A percentile compares a stretch with the other conserved stretches of the same genome.
Evolutionary conservation across 805 yeast genomes (phyloP).

Genomic region (Ogataea methylovora): DNA sequence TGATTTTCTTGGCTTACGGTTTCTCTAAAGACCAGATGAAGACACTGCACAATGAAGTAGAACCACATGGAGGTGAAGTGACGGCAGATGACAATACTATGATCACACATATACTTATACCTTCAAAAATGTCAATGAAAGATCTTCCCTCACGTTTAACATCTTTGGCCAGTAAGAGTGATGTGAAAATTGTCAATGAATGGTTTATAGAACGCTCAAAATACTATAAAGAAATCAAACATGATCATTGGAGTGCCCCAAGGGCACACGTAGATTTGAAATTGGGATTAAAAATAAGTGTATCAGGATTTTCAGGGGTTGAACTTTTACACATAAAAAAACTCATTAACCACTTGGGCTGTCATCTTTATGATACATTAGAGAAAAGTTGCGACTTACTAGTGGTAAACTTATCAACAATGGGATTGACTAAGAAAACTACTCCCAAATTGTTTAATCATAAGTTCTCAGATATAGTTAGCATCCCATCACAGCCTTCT

Average conservation of each 20-base stretch:
- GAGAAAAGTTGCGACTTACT: slow-evolving; percentile 47
- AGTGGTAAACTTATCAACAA: slow-evolving; percentile 41
- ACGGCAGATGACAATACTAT: slow-evolving; percentile 10
- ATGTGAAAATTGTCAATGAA: slow-evolving; percentile 22
- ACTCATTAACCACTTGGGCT: slow-evolving; percentile 47
- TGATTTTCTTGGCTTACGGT: slow-evolving; percentile 31
- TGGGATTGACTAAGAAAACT: slow-evolving; percentile 31
- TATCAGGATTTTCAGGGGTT: slow-evolving; percentile 23
- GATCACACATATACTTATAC: slow-evolving; percentile 14
- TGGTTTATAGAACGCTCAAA: slow-evolving; percentile 26
- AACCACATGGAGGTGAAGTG: slow-evolving; percentile 16
- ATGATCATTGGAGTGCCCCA: slow-evolving; percentile 23
- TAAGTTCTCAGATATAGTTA: slow-evolving; percentile 23
- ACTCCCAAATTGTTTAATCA: slow-evolving; percentile 36
- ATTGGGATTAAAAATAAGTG: slow-evolving; percentile 23
- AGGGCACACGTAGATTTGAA: slow-evolving; percentile 17
- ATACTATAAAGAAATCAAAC: slow-evolving; percentile 9
- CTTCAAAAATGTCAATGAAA: slow-evolving; percentile 12
- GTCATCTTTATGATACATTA: slow-evolving; percentile 41
- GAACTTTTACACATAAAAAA: slow-evolving; percentile 35
- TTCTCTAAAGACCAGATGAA: slow-evolving; percentile 12
- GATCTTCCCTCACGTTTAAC: slow-evolving; percentile 11
- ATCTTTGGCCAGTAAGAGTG: slow-evolving; percentile 9
- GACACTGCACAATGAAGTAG: slow-evolving; percentile 11
- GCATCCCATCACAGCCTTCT: slow-evolving; percentile 4